A percentile compares a stretch with the other conserved stretches of the same genome.
Evolutionary conservation across 176 grass and related monocot species (phyloP).

Genomic region (Triticum dicoccoides): DNA sequence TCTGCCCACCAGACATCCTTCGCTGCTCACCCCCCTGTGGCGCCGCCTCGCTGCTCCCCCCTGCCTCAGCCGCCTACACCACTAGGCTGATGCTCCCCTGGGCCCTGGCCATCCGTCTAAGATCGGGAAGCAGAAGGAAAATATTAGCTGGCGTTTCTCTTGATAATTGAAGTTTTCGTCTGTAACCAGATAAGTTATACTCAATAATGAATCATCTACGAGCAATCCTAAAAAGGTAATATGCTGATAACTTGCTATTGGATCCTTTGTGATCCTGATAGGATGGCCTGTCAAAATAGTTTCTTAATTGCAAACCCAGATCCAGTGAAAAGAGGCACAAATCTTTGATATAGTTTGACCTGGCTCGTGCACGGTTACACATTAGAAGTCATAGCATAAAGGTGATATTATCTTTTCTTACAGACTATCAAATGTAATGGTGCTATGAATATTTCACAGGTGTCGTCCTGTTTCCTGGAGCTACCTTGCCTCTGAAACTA

Average conservation of each 20-base stretch:
- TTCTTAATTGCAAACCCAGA: slow-evolving; percentile 3
- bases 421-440: slow-evolving; percentile 22
- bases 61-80: neutral
- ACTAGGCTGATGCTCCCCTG: neutral
- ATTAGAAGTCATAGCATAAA: slow-evolving; percentile 15
- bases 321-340: neutral
- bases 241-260: neutral
- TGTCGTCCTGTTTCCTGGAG: slow-evolving; percentile 93
- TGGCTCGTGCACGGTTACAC: slow-evolving; percentile 11
- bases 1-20: neutral
- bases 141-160: neutral
- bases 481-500: slow-evolving; percentile 84
- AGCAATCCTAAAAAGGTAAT: neutral
- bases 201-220: neutral
- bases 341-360: neutral
- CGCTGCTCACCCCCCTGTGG: neutral
- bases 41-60: neutral
- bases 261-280: neutral
- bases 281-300: neutral
- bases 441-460: slow-evolving; percentile 44
- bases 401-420: neutral
- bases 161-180: slow-evolving; percentile 3
- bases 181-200: neutral
- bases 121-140: neutral
- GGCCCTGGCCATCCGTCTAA: neutral